phyloP scores from a whole-genome alignment of 768 basidiomycete genomes.

The Glaciozyma martinii region DNA sequence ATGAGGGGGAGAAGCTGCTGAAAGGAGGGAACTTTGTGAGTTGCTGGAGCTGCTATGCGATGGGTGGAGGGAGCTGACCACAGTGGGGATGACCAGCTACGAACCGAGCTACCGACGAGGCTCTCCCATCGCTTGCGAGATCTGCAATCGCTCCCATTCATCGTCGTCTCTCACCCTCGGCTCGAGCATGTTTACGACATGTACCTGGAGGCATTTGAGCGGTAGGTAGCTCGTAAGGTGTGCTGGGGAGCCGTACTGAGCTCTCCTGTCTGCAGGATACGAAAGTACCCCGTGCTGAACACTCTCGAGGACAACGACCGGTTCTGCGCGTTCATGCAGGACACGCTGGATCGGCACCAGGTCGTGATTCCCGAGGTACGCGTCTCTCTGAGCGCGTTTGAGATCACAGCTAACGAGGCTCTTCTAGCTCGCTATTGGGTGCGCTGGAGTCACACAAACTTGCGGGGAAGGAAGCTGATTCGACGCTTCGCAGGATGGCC shows the following conservation, averaged over 20 bases:
- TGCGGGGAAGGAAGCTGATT: background rate
- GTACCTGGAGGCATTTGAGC: slow-evolving; percentile 80
- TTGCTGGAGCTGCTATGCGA: background rate
- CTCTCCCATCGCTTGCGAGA: slow-evolving; percentile 81
- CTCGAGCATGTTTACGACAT: slow-evolving; percentile 78
- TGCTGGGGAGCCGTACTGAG: too few relatives aligned
- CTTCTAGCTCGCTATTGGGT: background rate
- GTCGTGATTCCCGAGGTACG: slow-evolving; percentile 33
- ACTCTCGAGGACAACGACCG: slow-evolving; percentile 63
- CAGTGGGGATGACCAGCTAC: slow-evolving; percentile 44
- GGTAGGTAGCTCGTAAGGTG: slow-evolving; percentile 43
- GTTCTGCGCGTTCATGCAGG: slow-evolving; percentile 64
- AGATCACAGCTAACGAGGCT: too few relatives aligned
- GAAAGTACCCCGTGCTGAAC: slow-evolving; percentile 62
- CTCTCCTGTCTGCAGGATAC: slow-evolving; percentile 47
- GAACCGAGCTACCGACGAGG: slow-evolving; percentile 76
- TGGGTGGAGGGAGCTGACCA: background rate
- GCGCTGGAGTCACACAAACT: slow-evolving; percentile 56
- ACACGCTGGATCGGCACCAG: slow-evolving; percentile 67
- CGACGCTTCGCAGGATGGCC: slow-evolving; percentile 68
- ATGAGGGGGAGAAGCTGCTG: slow-evolving; percentile 31
- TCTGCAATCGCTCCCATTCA: slow-evolving; percentile 73
- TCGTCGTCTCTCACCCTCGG: slow-evolving; percentile 75
- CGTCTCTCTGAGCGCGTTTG: too few relatives aligned
- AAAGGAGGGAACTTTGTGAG: slow-evolving; percentile 34